Evolutionary conservation across 2,329 filamentous ascomycete species (phyloP), one percentile per base, ranked within the genome.

Genomic region (Chaetomiaceae sp.): DNA sequence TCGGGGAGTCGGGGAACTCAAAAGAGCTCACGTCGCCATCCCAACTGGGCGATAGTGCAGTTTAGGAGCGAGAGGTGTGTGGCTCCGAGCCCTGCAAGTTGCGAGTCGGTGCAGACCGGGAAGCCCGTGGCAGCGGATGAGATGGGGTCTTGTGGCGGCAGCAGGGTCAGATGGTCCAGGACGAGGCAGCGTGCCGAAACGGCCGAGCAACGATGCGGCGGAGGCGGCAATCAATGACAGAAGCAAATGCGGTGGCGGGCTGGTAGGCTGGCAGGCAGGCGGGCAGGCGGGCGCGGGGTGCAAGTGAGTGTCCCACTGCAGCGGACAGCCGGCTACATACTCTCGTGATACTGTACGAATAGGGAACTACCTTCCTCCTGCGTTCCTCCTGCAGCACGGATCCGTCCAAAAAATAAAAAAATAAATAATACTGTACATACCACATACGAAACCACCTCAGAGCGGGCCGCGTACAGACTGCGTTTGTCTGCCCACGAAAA

Each of bases 11-110:
- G 37, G 8, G n/a, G n/a, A n/a, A 40, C 11, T 21, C 11, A 14
- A 14, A 16, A 21, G 14, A 18, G 43, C 36, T 33, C 40, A 27
- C 21, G 14, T 32, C n/a, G n/a, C 27, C 34, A 18, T 45, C 34
- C 49, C 27, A 46, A 51, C 42, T 29, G 27, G 27, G 49, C 49
- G 20, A 45, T 18, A 30, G 25, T 21, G 40, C 41, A n/a, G 49
- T 29, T 9, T 25, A 32, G n/a, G 10, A 41, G 23, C 30, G 44
- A 10, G 42, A 6, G 16, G 34, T 27, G 40, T 43, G 37, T 23
- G 37, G 14, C 16, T 7, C 18, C 11, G 18, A 4, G 23, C 23
- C n/a, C n/a, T n/a, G n/a, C n/a, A n/a, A 32, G 23, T n/a, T 21
- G 20, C 37, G 16, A 34, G 34, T 16, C 16, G 16, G 16, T 37